These are phyloP conservation scores for Penstemon davidsonii DNA, from an alignment of 257 asterid genomes.

Conservation along the genomic window DNA sequence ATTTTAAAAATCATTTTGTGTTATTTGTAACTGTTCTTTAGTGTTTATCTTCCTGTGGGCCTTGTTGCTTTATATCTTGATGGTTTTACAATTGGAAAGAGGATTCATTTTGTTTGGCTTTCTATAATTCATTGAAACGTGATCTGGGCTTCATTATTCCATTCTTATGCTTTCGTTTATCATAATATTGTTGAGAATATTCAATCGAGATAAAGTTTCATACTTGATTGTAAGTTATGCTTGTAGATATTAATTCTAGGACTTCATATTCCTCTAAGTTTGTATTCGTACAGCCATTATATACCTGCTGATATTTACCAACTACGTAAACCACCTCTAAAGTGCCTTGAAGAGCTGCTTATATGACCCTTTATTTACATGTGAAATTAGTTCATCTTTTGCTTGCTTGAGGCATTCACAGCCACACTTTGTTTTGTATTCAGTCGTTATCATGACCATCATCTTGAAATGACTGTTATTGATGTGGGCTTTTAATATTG, in stretches of 20 bases:
- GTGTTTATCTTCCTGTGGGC: slow-evolving; percentile 20
- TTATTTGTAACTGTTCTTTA: slow-evolving; percentile 22
- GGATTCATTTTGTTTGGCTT: slow-evolving; percentile 17
- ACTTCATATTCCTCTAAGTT: background rate
- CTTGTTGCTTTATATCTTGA: slow-evolving; percentile 12
- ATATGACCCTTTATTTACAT: too few relatives aligned
- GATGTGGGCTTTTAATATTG: too few relatives aligned
- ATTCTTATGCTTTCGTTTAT: background rate
- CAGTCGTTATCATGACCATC: too few relatives aligned
- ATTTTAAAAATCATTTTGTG: slow-evolving; percentile 23
- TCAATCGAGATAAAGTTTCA: background rate
- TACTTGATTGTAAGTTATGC: background rate
- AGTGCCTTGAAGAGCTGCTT: too few relatives aligned
- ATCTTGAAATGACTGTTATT: too few relatives aligned
- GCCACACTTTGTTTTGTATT: too few relatives aligned
- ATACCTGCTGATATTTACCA: too few relatives aligned
- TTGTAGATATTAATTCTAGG: background rate
- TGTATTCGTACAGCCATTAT: too few relatives aligned
- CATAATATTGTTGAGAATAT: background rate
- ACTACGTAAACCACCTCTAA: too few relatives aligned
- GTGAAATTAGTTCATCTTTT: too few relatives aligned
- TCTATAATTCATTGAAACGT: slow-evolving; percentile 5
- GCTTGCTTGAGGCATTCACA: too few relatives aligned
- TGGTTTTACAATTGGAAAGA: slow-evolving; percentile 11
- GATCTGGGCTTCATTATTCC: background rate